Evolutionary conservation across 2,329 filamentous ascomycete genomes (phyloP).

Genomic region (Trichoderma asperellum): DNA sequence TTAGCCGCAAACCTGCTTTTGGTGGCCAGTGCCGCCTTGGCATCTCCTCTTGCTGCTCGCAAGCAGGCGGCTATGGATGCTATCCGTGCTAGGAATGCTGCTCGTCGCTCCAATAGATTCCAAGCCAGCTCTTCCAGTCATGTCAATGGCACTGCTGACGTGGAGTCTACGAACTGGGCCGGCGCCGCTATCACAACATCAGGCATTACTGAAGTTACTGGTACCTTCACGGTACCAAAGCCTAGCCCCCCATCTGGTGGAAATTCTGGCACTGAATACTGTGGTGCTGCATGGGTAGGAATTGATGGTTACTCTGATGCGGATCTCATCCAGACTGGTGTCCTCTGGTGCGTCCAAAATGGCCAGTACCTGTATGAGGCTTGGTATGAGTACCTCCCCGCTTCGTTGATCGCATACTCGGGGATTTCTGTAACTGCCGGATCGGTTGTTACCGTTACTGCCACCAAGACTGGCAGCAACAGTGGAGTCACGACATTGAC

Average conservation of each 20-base stretch:
- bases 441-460: conserved; percentile 17
- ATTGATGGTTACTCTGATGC: conserved; percentile 14
- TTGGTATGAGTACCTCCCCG: conserved; percentile 22
- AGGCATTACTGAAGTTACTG: conserved; percentile 7
- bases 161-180: conserved; percentile 6
- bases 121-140: neutral
- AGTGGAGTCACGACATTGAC: conserved; percentile 5
- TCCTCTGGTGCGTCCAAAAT: conserved; percentile 4
- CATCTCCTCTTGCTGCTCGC: conserved; percentile 5
- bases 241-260: conserved; percentile 10
- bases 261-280: neutral
- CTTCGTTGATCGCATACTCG: neutral
- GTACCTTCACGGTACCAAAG: conserved; percentile 15
- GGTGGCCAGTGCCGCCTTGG: neutral
- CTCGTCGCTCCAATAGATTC: neutral
- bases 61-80: conserved; percentile 20
- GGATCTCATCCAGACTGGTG: conserved; percentile 19
- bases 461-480: conserved; percentile 13
- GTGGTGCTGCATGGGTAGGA: conserved; percentile 19
- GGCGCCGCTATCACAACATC: neutral
- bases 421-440: conserved; percentile 4
- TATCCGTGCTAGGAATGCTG: conserved; percentile 5
- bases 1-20: neutral
- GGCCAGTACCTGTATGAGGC: conserved; percentile 8
- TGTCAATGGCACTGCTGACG: neutral